phyloP scores from a whole-genome alignment of 2,329 filamentous ascomycete species.

The Thyridium curvatum region DNA sequence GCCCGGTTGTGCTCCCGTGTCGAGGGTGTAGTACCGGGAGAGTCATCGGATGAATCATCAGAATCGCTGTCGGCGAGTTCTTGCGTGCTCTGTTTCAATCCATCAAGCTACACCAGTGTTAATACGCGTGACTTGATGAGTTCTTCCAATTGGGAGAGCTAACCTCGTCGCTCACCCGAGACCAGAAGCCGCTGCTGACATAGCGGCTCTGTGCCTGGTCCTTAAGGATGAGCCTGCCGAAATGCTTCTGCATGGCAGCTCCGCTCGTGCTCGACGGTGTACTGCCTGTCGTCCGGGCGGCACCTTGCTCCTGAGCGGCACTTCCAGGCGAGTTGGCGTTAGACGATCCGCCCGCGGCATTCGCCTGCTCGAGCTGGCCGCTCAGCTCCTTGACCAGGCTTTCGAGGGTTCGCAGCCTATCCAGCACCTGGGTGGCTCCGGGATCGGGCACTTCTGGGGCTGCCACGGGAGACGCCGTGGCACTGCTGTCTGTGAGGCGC shows the following conservation, averaged over 20 bases:
- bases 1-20: conserved; percentile 33
- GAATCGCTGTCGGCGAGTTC: conserved; percentile 23
- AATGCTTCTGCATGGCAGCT: conserved; percentile 26
- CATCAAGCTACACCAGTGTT: conserved; percentile 31
- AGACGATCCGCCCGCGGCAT: conserved; percentile 19
- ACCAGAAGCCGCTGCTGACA: conserved; percentile 48
- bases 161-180: conserved; percentile 49
- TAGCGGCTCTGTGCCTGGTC: conserved; percentile 39
- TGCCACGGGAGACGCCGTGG: too few species aligned
- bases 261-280: not conserved
- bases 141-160: conserved; percentile 4
- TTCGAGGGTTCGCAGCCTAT: conserved; percentile 43
- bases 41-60: conserved; percentile 30
- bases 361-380: conserved; percentile 36
- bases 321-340: conserved; percentile 20
- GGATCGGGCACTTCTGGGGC: conserved; percentile 24
- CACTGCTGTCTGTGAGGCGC: too few species aligned
- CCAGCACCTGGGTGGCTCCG: conserved; percentile 28
- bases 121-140: conserved; percentile 1
- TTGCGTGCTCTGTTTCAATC: conserved; percentile 31
- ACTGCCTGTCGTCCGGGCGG: conserved; percentile 4
- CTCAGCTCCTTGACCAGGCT: conserved; percentile 43
- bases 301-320: conserved; percentile 10
- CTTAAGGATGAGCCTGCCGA: conserved; percentile 40
- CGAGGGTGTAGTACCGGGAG: conserved; percentile 18